These are phyloP conservation scores for Aspergillus cejpii DNA, from an alignment of 2,329 filamentous ascomycete genomes.

Conservation along the genomic window DNA sequence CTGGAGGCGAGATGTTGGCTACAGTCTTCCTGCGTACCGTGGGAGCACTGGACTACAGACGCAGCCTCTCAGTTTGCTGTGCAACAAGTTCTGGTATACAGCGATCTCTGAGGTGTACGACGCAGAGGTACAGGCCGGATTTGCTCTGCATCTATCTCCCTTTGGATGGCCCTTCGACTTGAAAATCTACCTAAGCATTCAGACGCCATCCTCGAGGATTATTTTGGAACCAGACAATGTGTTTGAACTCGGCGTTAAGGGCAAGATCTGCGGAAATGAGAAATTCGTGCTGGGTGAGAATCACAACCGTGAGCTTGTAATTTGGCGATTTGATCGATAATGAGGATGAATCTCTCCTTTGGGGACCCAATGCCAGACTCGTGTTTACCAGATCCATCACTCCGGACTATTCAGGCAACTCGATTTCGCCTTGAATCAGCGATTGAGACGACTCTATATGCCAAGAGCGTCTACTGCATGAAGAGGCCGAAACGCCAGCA, in stretches of 20 bases:
- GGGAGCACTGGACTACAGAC: conserved; percentile 37
- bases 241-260: conserved; percentile 47
- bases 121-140: conserved; percentile 26
- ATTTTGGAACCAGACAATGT: conserved; percentile 36
- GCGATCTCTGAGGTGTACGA: conserved; percentile 36
- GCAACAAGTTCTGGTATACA: conserved; percentile 30
- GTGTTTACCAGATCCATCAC: no score
- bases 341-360: background rate
- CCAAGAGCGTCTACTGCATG: no score
- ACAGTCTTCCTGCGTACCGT: conserved; percentile 43
- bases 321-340: conserved; percentile 46
- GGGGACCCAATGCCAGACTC: background rate
- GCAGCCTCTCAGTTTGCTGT: conserved; percentile 21
- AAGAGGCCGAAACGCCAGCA: no score
- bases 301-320: conserved; percentile 44
- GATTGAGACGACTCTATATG: no score
- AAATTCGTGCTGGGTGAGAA: conserved; percentile 58
- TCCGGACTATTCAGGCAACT: no score
- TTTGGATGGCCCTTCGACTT: conserved; percentile 23
- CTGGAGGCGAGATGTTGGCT: conserved; percentile 44
- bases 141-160: conserved; percentile 33
- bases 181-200: conserved; percentile 26
- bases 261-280: conserved; percentile 54
- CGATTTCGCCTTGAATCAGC: no score
- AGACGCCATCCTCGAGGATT: conserved; percentile 18